Evolutionary conservation across 2,329 filamentous ascomycete genomes (phyloP), one percentile per base, ranked within the genome.

Genomic region (Aureobasidium sp.): DNA sequence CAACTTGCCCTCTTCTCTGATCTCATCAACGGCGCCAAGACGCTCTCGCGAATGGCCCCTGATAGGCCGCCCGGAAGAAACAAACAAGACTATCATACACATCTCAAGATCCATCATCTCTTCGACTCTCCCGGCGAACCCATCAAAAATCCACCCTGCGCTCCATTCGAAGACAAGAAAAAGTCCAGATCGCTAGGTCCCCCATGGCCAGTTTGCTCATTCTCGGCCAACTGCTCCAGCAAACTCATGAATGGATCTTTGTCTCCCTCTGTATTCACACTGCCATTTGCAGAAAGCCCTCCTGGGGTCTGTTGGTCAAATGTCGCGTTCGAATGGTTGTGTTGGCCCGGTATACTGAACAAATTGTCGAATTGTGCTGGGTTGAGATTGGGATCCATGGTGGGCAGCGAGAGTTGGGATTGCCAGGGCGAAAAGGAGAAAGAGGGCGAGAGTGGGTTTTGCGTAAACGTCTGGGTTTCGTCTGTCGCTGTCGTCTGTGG

Each of bases 161-260:
- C 52, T 4, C 52, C 37, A 34, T 56, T 56, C 27, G 52, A 56
- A 56, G 25, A 27, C n/a, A 92, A 75, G 70, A 92, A 92, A 74
- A 90, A 92, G 72, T 93, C 89, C 68, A 94, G 76, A 70, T 93
- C 89, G 66, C 82, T 87, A 14, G 87, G 87, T 11, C 86, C 83
- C 0, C 87, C 88, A 57, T 83, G 79, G 45, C 80, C 79, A 1
- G 55, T 59, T 59, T 88, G 83, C 73, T 93, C 89, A 68, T 90
- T 91, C 73, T 94, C 89, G 0, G 89, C 90, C 63, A 94, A 79
- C 74, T 94, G 89, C 72, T 94, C 90, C 39, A 94, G 76, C 45
- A 94, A 75, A 64, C 84, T 89, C 44, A 94, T 74, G 70, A 95
- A 94, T 0, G 90, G 89, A 70, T 94, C 90, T 68, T 89, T 91